Percentiles rank a stretch among this genome's conserved stretches.
Conservation (phyloP, 225 moss, liverwort and hornwort genomes). For the Antitrichia curtipendula region DNA sequence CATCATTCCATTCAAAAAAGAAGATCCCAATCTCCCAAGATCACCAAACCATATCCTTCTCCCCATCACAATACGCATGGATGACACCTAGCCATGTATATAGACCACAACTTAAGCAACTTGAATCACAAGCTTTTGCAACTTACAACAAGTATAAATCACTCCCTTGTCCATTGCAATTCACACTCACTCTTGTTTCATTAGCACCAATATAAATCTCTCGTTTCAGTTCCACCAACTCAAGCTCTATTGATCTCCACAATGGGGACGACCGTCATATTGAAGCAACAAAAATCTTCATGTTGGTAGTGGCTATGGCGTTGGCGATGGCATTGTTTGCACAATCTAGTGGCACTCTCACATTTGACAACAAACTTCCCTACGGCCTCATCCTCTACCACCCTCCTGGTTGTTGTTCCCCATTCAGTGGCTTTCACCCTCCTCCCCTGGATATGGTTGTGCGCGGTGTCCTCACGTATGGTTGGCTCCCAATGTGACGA, state of each 20-base stretch:
- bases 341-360: neutral
- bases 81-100: neutral
- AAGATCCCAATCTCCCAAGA: neutral
- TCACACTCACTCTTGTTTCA: neutral
- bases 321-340: neutral
- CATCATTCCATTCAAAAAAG: neutral
- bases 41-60: neutral
- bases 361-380: neutral
- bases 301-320: neutral
- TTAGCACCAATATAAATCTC: too few species aligned
- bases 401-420: neutral
- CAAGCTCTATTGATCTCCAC: neutral
- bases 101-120: neutral
- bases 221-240: neutral
- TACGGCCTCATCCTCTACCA: too few species aligned
- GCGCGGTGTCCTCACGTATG: accelerated
- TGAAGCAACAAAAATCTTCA: neutral
- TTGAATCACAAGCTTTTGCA: neutral
- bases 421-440: accelerated
- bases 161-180: neutral
- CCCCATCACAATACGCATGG: neutral
- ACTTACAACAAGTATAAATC: neutral
- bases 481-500: accelerated
- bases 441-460: neutral
- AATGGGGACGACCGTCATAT: neutral